Base-by-base conservation (phyloP, 352 stramenopile genomes). In the Aphanomyces astaci region DNA sequence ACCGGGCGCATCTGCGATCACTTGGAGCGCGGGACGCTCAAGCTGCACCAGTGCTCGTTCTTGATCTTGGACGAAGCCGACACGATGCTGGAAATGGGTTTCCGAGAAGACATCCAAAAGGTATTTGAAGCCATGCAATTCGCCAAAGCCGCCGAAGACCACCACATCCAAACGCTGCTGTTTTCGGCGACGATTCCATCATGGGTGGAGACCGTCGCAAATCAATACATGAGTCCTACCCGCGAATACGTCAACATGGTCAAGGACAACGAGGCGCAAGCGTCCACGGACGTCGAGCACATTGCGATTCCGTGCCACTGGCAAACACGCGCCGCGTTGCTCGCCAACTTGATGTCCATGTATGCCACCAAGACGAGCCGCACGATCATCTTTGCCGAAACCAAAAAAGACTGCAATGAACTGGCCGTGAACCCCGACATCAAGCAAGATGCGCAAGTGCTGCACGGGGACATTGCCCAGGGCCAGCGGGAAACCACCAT, bases 401-500 rank as follows among this genome's bases (percentile, higher is more conserved):
- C 90, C 24, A 98, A 98, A 86, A 96, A 96, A 75, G 87, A 97
- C 66, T 96, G 87, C 75, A 98, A 98, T 73, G 90, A 98, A 72
- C 74, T 98, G 1, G 79, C 85, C 27, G 88, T 96, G 54, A 86
- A 96, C 75, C 81, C 83, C 10, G 85, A 89, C 73, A 93, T 94
- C 74, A 88, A 92, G 74, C 84, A 87, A 53, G 85, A 95, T 51
- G 81, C 76, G 60, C 88, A 96, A 64, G 89, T 95, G 7, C 84
- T 99, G 13, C 97, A 99, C 79, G 97, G 97, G 51, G 97, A 99
- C 78, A 98, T 99, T 73, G 89, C 89, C 10, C 90, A 97, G 74
- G 94, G 97, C 69, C 96, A 99, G 82, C 95, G 97, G 73, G 96
- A 99, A 75, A 89, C 93, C 19, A 99, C 96, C 30, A 96, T 99